Base-by-base conservation (phyloP, 2,329 filamentous ascomycete genomes). In the Claviceps sp. region DNA sequence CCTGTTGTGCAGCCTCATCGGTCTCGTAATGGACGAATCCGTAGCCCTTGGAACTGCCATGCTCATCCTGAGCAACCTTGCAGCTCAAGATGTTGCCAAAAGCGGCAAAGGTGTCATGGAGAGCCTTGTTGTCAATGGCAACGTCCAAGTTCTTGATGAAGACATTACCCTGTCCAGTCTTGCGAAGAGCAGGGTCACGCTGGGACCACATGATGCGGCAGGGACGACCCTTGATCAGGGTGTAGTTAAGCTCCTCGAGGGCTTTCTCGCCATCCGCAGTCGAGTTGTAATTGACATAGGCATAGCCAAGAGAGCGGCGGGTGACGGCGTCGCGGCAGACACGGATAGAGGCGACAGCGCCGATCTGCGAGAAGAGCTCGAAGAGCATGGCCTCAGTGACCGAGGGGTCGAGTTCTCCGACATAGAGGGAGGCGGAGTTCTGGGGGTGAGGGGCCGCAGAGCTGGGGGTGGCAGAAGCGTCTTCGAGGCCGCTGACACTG, bases 201-300 rank as follows among this genome's bases (percentile, higher is more conserved):
- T 98, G 93, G 59, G 93, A 98, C 93, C 93, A 98, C 93, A 98
- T 98, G 76, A 98, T 98, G 67, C 93, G 91, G 86, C 93, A 98
- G 56, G 93, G 91, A 68, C 87, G 89, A 64, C 90, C 90, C 82
- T 97, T 97, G 78, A 98, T 97, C 64, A 96, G 78, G 58, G 93
- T 98, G 80, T 98, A 98, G 83, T 98, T 98, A 64, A 98, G 82
- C 75, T 98, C 93, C 76, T 98, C 93, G 56, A 98, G 84, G 64
- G 93, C 93, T 74, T 95, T 94, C 80, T 98, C 93, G 64, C 93
- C 93, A 70, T 98, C 93, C 57, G 82, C 72, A 57, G 90, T 95
- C 71, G 89, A 91, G 80, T 97, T 98, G 83, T 97, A 98, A 83
- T 98, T 98, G 74, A 98, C 93, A 72, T 98, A 98, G 72, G 93